phyloP scores from a whole-genome alignment of 1,139 yeast species.

The Zygoascus meyerae region DNA sequence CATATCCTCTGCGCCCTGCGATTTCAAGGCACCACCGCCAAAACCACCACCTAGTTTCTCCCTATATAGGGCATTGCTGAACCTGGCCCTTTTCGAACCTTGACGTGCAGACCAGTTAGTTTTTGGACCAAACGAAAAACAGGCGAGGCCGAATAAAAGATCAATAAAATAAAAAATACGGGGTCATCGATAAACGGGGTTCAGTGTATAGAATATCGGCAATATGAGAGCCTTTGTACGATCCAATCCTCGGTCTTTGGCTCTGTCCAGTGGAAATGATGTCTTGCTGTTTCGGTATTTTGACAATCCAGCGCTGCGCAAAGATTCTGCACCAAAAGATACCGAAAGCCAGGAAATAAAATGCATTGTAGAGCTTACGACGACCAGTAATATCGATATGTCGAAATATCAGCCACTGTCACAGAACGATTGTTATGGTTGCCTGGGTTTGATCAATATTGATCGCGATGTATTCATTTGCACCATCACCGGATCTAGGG shows the following conservation, averaged over 20 bases:
- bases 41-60: no score
- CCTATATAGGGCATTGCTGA: no score
- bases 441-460: conserved; percentile 74
- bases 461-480: conserved; percentile 67
- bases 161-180: no score
- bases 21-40: no score
- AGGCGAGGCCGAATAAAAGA: no score
- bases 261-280: conserved; percentile 31
- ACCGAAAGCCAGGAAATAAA: conserved; percentile 17
- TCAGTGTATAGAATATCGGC: no score
- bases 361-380: conserved; percentile 38
- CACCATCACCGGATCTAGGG: conserved; percentile 65
- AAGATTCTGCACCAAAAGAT: conserved; percentile 8
- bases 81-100: no score
- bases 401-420: conserved; percentile 38
- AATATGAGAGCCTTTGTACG: conserved; percentile 10
- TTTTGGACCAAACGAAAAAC: no score
- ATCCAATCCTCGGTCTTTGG: conserved; percentile 31
- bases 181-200: no score
- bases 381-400: conserved; percentile 28
- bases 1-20: no score
- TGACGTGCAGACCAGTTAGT: no score
- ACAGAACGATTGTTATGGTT: conserved; percentile 63
- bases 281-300: conserved; percentile 34
- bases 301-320: conserved; percentile 14